Base-by-base conservation (phyloP, 306 rosid genomes). In the Citrullus colocynthis region DNA sequence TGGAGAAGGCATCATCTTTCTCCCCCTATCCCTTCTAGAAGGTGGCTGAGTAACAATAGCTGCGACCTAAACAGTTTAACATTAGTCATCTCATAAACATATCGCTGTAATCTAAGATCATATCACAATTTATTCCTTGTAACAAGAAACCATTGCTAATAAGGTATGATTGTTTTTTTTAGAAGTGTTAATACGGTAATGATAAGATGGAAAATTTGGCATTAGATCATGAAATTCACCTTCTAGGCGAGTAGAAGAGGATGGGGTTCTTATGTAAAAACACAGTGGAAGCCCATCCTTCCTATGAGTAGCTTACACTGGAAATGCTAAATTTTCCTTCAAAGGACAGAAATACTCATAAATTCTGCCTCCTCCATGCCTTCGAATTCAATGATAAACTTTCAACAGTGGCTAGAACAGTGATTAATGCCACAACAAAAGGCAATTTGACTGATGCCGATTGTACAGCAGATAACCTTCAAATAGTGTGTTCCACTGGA, bases 41-140 rank as follows among this genome's bases (percentile, higher is more conserved):
- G 95, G 84, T 30, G 97, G 97, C 72, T 90, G 98, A 67, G 97
- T 92, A 37, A 94, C 96, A 86, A 94, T 89, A 7, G 96, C 98
- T 24, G 96, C 90, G 83, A 94, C 90, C 97, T 93, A 81, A 78
- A 82, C 37, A n/a, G 52, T 59, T 70, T 55, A 78, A 52, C 48
- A 73, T 80, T 61, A 76, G 78, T 62, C 6, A 76, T 61, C 41
- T 12, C 16, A n/a, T 54, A 7, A 20, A 62, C 7, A 34, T 77
- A 78, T 66, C 28, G 3, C 24, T 59, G 56, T 8, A 48, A 13
- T 44, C 57, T 45, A 21, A 70, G 13, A 70, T 42, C 48, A 13
- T 1, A 44, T 6, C 16, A 42, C 56, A 0, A 42, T 5, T n/a
- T 67, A 4, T 44, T 69, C 45, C 24, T 13, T 21, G 9, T 69